Evolutionary conservation across 495 filamentous ascomycete genomes (phyloP), one percentile per base, ranked within the genome.

Genomic region (Hamigera avellanea): DNA sequence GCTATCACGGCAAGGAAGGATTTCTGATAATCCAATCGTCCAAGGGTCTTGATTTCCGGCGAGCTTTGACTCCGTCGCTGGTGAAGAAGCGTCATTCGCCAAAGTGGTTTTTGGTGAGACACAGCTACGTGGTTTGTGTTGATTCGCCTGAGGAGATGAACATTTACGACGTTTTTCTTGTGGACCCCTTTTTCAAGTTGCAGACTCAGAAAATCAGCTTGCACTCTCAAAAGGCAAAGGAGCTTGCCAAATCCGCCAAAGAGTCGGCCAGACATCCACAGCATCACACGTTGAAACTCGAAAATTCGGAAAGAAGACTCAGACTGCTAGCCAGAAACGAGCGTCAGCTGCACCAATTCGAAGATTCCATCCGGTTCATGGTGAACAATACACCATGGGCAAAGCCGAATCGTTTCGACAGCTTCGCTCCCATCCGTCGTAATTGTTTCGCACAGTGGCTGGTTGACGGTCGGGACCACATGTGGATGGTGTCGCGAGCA

Each of bases 141-240:
- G 88, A 99, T 53, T 95, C 88, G 1, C 91, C 91, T 8, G 89
- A 96, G 48, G 89, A 88, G 45, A 94, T 95, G 88, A 93, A 94
- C 51, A 93, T 96, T 27, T 96, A 95, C 52, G 91, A 99, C 62
- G 91, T 96, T 43, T 95, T 96, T 52, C 70, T 99, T 7, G 82
- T 95, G 14, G 91, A 99, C 48, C 64, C 83, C 1, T 72, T 77
- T 40, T 99, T 95, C 56, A 67, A 72, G 25, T 73, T 93, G 17
- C 73, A 86, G 33, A 74, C 82, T 21, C 81, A 81, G 49, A 71
- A 68, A 43, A 62, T 67, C 40, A 67, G 64, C 31, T 55, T 78
- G 16, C 59, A 71, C 18, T 69, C 78, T 35, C 69, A 70, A 45
- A 81, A 80, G 48, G 75, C 70, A 41, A 87, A 79, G 47, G 72